phyloP scores from a whole-genome alignment of 331 rosid species.

The Stylosanthes scabra region DNA sequence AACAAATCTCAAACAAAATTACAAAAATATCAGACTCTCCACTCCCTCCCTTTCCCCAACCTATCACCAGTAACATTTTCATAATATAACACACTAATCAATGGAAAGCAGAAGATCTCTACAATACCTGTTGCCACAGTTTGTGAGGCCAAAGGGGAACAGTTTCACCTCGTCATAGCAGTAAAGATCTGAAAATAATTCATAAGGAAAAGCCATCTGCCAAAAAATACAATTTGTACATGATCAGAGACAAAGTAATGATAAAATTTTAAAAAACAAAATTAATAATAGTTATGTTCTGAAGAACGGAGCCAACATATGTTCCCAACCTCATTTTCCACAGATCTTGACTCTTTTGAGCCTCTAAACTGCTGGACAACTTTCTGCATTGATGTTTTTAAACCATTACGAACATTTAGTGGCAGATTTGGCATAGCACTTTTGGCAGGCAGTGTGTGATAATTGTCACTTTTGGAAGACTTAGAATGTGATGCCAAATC shows the following conservation, averaged over 20 bases:
- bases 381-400: conserved; percentile 74
- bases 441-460: conserved; percentile 58
- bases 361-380: conserved; percentile 79
- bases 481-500: conserved; percentile 48
- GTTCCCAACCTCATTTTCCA: conserved; percentile 54
- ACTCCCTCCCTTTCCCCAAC: conserved; percentile 17
- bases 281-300: conserved; percentile 1
- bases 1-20: conserved; percentile 17
- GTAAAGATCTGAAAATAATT: conserved; percentile 68
- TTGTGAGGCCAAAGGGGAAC: conserved; percentile 76
- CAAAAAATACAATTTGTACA: conserved; percentile 46
- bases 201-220: conserved; percentile 76
- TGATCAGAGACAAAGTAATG: conserved; percentile 22
- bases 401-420: conserved; percentile 66
- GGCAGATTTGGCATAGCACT: conserved; percentile 49
- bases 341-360: conserved; percentile 61
- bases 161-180: conserved; percentile 63
- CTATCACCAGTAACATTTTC: conserved; percentile 2
- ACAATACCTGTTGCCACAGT: conserved; percentile 86
- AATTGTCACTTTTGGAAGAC: conserved; percentile 51
- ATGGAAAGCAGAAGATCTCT: conserved; percentile 35
- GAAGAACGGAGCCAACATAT: conserved; percentile 22
- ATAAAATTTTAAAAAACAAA: background rate
- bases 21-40: conserved; percentile 9
- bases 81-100: conserved; percentile 27